phyloP scores from a whole-genome alignment of 345 rosid genomes.

The Nasturtium officinale region DNA sequence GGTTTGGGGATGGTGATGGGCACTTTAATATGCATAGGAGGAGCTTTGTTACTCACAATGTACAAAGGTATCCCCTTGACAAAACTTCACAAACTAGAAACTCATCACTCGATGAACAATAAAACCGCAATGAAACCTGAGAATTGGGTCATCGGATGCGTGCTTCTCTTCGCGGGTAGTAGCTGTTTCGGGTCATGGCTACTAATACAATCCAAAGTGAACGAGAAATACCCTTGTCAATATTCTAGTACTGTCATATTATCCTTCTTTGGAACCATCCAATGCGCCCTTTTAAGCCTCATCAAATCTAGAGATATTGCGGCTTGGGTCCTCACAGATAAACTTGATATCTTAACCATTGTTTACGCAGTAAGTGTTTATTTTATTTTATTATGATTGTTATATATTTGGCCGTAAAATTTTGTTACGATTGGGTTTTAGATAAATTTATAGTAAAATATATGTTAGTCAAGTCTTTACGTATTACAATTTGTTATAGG shows the following conservation, averaged over 20 bases:
- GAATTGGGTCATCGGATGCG: slow-evolving; percentile 42
- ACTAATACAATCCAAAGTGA: slow-evolving; percentile 44
- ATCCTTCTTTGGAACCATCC: slow-evolving; percentile 43
- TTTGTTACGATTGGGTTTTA: not conserved
- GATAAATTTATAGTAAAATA: not conserved
- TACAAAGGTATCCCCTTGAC: slow-evolving; percentile 55
- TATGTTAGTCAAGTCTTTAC: not conserved
- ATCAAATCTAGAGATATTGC: slow-evolving; percentile 37
- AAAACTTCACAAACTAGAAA: slow-evolving; percentile 27
- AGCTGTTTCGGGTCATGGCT: slow-evolving; percentile 43
- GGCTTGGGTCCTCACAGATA: slow-evolving; percentile 41
- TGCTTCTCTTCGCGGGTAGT: slow-evolving; percentile 39
- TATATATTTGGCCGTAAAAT: too few species aligned
- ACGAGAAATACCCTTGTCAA: slow-evolving; percentile 41
- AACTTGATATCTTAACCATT: slow-evolving; percentile 40
- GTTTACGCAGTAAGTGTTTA: slow-evolving; percentile 38
- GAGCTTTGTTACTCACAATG: slow-evolving; percentile 57
- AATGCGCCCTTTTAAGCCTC: slow-evolving; percentile 44
- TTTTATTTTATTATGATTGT: not conserved
- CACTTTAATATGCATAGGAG: slow-evolving; percentile 56
- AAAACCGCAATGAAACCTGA: slow-evolving; percentile 23
- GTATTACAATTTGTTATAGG: slow-evolving; percentile 19
- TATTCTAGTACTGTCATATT: slow-evolving; percentile 40
- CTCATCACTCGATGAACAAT: not conserved
- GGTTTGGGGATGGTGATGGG: slow-evolving; percentile 55